A percentile compares a stretch with the other conserved stretches of the same genome.
phyloP scores from a whole-genome alignment of 1,284 basidiomycete genomes.

The Ustilago sp. region DNA sequence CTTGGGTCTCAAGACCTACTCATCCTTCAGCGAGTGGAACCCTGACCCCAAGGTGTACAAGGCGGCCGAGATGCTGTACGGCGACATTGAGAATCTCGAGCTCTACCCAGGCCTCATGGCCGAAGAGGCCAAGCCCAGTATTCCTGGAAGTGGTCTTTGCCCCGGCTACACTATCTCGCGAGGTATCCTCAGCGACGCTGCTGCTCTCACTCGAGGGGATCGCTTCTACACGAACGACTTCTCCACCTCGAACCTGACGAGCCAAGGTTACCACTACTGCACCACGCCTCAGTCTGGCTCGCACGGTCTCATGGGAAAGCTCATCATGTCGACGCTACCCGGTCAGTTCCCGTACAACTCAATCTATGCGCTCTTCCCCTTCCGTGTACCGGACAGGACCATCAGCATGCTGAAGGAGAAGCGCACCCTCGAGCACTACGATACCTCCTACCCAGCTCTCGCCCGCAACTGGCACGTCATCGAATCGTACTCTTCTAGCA shows the following conservation, averaged over 20 bases:
- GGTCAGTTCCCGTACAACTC: slow-evolving; percentile 53
- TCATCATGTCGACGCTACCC: slow-evolving; percentile 47
- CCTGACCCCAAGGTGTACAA: slow-evolving; percentile 78
- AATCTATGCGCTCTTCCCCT: slow-evolving; percentile 71
- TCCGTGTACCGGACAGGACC: slow-evolving; percentile 75
- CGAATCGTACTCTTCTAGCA: slow-evolving; percentile 46
- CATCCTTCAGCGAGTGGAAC: slow-evolving; percentile 81
- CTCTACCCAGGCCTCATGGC: slow-evolving; percentile 75
- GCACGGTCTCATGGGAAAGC: slow-evolving; percentile 47
- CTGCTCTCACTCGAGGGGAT: slow-evolving; percentile 84
- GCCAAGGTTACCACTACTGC: slow-evolving; percentile 57
- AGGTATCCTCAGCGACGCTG: slow-evolving; percentile 88
- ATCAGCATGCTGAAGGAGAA: slow-evolving; percentile 76
- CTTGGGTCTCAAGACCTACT: slow-evolving; percentile 50
- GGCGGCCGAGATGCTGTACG: slow-evolving; percentile 76
- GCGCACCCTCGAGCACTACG: slow-evolving; percentile 72
- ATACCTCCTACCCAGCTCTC: slow-evolving; percentile 65
- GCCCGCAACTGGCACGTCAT: slow-evolving; percentile 39
- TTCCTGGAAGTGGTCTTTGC: slow-evolving; percentile 79
- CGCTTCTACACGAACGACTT: slow-evolving; percentile 85
- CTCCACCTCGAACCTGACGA: slow-evolving; percentile 81
- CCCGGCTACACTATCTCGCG: slow-evolving; percentile 88
- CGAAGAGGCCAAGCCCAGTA: slow-evolving; percentile 81
- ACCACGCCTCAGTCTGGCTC: slow-evolving; percentile 41
- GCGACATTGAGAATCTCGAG: slow-evolving; percentile 79